Base-by-base conservation (phyloP, 1,284 basidiomycete genomes). In the Ceratobasidium theobromae region DNA sequence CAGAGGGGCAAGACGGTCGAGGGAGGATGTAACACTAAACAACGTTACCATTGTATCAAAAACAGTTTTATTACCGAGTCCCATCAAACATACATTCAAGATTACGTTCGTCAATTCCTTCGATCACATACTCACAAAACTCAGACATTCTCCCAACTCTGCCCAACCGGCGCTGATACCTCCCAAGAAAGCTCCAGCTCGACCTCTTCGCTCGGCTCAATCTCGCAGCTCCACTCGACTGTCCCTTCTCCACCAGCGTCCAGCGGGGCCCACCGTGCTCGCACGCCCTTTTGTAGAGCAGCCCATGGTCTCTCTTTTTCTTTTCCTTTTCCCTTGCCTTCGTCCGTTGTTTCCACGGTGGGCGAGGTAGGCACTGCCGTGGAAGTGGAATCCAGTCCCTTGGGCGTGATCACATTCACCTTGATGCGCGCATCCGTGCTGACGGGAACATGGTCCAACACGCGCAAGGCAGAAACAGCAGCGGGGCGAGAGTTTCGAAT, bases 371-470 rank as follows among this genome's bases (percentile, higher is more conserved):
- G n/a, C n/a, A n/a, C n/a, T n/a, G n/a, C n/a, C 33, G n/a, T 35
- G n/a, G 27, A 54, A 18, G 32, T 8, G 2, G 45, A 35, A 21
- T 51, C 57, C 33, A 57, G 54, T 14, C 49, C 67, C 21, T 57
- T 64, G 1, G 72, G 72, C 18, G 70, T 67, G 12, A 69, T 32
- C 8, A 73, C 53, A 2, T 18, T 52, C 18, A 73, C 72, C 52
- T 71, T 72, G 67, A 73, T 60, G 14, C 62, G 69, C 14, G 57
- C 35, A 43, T 73, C 72, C 21, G 60, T 65, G 48, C 71, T 72
- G 28, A 71, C 65, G 4, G 72, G 72, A 21, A 72, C 66, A 23
- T 70, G 69, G 28, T 73, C 72, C 33, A 66, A 64, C 9, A 72
- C 48, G 49, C 72, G 46, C n/a, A 73, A 53, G n/a, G 64, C 30